Percentiles rank a stretch among this genome's conserved stretches.
Evolutionary conservation across 768 basidiomycete species (phyloP).

Genomic region (Scleroderma citrinum): DNA sequence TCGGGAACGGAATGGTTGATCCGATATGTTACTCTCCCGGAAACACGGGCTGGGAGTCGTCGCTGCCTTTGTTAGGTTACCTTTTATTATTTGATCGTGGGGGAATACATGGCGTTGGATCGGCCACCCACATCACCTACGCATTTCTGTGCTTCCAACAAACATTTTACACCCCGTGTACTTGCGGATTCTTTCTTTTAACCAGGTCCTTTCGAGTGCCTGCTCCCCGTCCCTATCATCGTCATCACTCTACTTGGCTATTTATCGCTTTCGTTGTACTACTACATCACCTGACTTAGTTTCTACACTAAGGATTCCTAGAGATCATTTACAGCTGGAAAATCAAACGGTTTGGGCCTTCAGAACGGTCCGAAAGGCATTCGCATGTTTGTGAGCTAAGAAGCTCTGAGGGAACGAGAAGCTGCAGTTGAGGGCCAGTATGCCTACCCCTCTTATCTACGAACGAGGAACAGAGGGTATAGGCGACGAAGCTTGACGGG

Average conservation of each 20-base stretch:
- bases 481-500: no score
- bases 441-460: no score
- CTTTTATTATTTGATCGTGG: neutral
- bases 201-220: slow-evolving; percentile 10
- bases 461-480: no score
- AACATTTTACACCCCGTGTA: slow-evolving; percentile 24
- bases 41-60: slow-evolving; percentile 1
- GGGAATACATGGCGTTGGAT: neutral
- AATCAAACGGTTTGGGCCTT: no score
- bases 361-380: no score
- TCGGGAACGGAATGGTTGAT: slow-evolving; percentile 48
- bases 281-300: slow-evolving; percentile 22
- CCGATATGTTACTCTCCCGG: slow-evolving; percentile 15
- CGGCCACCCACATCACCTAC: no score
- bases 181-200: slow-evolving; percentile 13
- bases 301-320: neutral
- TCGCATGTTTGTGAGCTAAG: no score
- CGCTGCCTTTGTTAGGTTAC: slow-evolving; percentile 14
- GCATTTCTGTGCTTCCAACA: slow-evolving; percentile 10
- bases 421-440: no score
- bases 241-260: slow-evolving; percentile 22
- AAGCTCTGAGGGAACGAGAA: no score
- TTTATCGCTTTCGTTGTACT: slow-evolving; percentile 32
- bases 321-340: slow-evolving; percentile 4
- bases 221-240: no score